Evolutionary conservation across 164 flowering plant species (phyloP).

Genomic region (Cinnamomum chago): DNA sequence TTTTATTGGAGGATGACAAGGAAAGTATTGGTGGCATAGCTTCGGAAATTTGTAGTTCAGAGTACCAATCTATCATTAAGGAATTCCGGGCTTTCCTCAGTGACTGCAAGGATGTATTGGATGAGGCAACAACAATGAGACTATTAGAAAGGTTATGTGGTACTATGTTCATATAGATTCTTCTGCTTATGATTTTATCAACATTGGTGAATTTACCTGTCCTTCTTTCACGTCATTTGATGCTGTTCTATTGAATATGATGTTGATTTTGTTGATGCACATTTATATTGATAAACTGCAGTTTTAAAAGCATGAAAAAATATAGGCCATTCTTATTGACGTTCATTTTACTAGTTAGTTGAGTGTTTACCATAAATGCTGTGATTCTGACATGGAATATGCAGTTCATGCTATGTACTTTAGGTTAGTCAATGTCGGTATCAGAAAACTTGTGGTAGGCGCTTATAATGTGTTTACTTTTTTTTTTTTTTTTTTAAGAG

Average conservation of each 20-base stretch:
- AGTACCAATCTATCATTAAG: conserved; percentile 64
- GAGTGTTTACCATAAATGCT: neutral
- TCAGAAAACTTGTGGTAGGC: no score
- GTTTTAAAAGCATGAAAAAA: no score
- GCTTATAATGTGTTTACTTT: no score
- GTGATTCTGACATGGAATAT: neutral
- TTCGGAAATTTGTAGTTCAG: conserved; percentile 51
- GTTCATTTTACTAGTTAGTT: neutral
- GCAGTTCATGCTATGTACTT: neutral
- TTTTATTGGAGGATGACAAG: conserved; percentile 88
- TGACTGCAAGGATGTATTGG: conserved; percentile 93
- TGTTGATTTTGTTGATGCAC: neutral
- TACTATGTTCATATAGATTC: neutral
- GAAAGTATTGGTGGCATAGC: conserved; percentile 16
- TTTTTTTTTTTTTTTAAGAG: no score
- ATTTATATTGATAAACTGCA: no score
- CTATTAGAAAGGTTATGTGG: conserved; percentile 73
- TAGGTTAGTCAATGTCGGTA: no score
- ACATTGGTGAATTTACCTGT: neutral
- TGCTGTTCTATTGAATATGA: neutral
- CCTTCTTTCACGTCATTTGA: neutral
- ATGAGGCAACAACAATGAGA: conserved; percentile 95
- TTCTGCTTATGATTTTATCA: neutral
- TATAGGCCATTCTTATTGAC: neutral
- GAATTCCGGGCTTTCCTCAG: conserved; percentile 97